Evolutionary conservation across 116 monocot species (phyloP), one percentile per base, ranked within the genome.

Genomic region (Thalassia testudinum): DNA sequence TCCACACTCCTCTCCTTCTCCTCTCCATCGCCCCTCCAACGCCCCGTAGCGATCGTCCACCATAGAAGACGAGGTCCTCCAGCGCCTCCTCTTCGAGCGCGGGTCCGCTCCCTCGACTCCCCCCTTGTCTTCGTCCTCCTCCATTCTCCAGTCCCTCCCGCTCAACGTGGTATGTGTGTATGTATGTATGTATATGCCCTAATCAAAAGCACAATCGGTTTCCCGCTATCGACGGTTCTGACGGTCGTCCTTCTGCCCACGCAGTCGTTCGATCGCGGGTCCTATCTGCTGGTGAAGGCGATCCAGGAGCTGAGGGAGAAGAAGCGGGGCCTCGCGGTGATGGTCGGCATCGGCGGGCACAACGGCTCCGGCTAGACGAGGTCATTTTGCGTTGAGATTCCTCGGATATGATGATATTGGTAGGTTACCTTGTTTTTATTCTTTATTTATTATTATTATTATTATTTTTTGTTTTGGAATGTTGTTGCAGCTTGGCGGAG

Each of bases 291-390:
- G 6, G 85, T 97, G 21, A 97, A 97, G 50, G 81, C 97, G 50
- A 89, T 97, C 42, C 97, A 97, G 56, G 97, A 97, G 59, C 79
- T 88, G 25, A 65, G 97, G 16, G 79, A 81, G 66, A 79, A 78
- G 64, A 95, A 85, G 52, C 76, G 85, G 38, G 97, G 97, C 3
- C n/a, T n/a, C n/a, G 68, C 68, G 7, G 92, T 89, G 48, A 79
- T 81, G 21, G 81, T 97, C 21, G 97, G 97, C 56, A 85, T 97
- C 21, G 97, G 97, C 5, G 97, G 97, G 14, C 97, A 89, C 27
- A 85, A 74, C 43, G 97, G 97, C 26, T 97, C 97, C 28, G 97
- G 97, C 5, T 89, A 97, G 62, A 77, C 97, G 40, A 97, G 97
- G 97, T n/a, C n/a, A 34, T 34, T 34, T 34, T 10, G 3, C 30